phyloP scores from a whole-genome alignment of 2,329 filamentous ascomycete species.

The Fusarium fracticaudum region DNA sequence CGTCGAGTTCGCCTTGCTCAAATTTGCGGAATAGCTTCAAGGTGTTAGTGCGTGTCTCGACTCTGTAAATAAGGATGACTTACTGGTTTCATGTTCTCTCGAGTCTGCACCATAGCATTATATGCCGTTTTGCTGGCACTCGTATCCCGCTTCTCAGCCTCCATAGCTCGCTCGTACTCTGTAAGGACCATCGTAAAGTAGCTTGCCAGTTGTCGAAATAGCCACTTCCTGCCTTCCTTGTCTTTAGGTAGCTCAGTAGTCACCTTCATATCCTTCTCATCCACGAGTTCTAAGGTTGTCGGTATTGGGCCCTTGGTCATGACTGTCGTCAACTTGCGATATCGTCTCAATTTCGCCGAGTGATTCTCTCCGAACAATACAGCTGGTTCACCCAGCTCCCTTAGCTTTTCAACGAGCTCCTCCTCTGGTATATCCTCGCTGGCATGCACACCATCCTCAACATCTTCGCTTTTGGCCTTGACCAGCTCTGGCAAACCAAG shows the following conservation, averaged over 20 bases:
- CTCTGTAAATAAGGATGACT: conserved; percentile 29
- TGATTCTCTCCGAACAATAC: conserved; percentile 85
- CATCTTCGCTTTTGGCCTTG: conserved; percentile 51
- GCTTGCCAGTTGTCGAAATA: conserved; percentile 88
- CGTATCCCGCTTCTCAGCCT: conserved; percentile 70
- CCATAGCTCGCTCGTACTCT: conserved; percentile 85
- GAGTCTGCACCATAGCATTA: conserved; percentile 85
- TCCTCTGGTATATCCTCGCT: conserved; percentile 75
- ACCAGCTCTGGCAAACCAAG: conserved; percentile 82
- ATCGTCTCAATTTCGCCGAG: conserved; percentile 73
- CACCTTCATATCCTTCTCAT: conserved; percentile 91
- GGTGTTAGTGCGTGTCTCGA: background rate
- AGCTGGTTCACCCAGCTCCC: conserved; percentile 77
- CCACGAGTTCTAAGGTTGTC: conserved; percentile 81
- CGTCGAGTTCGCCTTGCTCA: conserved; percentile 81
- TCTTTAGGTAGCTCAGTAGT: conserved; percentile 70
- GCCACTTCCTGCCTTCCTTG: conserved; percentile 70
- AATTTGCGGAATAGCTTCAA: conserved; percentile 84
- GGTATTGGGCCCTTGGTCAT: conserved; percentile 83
- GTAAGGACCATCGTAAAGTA: conserved; percentile 97
- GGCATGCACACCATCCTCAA: conserved; percentile 54
- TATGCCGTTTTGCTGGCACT: conserved; percentile 84
- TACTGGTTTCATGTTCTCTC: conserved; percentile 84
- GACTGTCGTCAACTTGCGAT: conserved; percentile 70
- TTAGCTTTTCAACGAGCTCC: conserved; percentile 73